Evolutionary conservation across 305 asterid species (phyloP).

Genomic region (Solanum hybrid): DNA sequence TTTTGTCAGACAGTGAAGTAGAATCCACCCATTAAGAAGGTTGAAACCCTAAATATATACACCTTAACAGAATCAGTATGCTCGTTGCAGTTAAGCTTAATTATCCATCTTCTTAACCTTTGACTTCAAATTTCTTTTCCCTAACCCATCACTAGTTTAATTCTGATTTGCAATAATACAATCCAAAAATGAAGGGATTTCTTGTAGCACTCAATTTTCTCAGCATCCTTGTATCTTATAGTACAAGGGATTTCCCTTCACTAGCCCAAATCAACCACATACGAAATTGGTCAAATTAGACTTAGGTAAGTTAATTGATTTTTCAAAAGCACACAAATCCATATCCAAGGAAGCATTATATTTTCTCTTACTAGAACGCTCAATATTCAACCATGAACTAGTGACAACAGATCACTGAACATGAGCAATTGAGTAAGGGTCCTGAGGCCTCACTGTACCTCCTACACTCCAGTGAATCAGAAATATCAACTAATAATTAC

Average conservation of each 20-base stretch:
- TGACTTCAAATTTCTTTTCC: neutral
- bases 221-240: neutral
- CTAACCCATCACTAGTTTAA: neutral
- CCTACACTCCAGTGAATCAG: neutral
- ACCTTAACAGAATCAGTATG: neutral
- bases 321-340: neutral
- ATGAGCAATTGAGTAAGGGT: neutral
- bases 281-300: neutral
- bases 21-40: neutral
- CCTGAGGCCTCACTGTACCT: neutral
- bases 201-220: neutral
- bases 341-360: neutral
- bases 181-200: neutral
- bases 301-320: neutral
- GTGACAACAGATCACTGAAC: neutral
- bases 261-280: neutral
- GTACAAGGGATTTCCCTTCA: neutral
- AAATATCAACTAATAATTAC: neutral
- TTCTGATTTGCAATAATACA: neutral
- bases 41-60: neutral
- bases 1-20: neutral
- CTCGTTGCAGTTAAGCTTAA: neutral
- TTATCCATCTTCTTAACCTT: neutral
- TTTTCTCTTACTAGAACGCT: neutral
- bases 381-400: neutral